These are phyloP conservation scores for Xylariaceae sp. DNA, from an alignment of 2,329 filamentous ascomycete genomes.

Conservation along the genomic window DNA sequence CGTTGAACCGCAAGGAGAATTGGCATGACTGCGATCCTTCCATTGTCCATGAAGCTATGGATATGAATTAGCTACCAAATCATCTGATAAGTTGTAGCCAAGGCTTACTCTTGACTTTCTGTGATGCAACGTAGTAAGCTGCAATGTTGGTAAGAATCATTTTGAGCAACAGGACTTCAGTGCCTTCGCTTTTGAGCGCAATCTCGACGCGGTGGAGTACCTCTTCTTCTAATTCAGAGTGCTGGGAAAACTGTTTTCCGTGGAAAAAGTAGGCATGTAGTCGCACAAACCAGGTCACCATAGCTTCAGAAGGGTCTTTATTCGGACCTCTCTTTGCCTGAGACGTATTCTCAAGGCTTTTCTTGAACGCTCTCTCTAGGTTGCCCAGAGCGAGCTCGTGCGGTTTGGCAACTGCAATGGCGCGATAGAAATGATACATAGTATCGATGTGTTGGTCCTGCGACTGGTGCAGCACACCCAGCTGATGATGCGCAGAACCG, in stretches of 20 bases:
- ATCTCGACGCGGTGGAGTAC: slow-evolving; percentile 75
- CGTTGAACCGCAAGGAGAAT: slow-evolving; percentile 74
- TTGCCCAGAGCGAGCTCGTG: slow-evolving; percentile 74
- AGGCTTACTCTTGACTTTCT: slow-evolving; percentile 57
- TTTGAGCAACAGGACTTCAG: slow-evolving; percentile 67
- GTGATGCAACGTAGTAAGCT: slow-evolving; percentile 70
- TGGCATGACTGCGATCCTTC: slow-evolving; percentile 49
- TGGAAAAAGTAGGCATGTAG: slow-evolving; percentile 83
- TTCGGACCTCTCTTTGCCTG: slow-evolving; percentile 32
- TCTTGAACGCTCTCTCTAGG: slow-evolving; percentile 71
- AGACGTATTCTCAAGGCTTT: slow-evolving; percentile 43
- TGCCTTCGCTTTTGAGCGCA: slow-evolving; percentile 66
- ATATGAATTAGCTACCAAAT: slow-evolving; percentile 12
- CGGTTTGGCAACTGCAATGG: slow-evolving; percentile 70
- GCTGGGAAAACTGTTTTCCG: slow-evolving; percentile 69
- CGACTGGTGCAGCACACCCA: slow-evolving; percentile 79
- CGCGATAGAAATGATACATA: slow-evolving; percentile 86
- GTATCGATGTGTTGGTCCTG: slow-evolving; percentile 78
- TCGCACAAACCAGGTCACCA: slow-evolving; percentile 79
- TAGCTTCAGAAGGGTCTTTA: slow-evolving; percentile 59
- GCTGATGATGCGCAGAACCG: slow-evolving; percentile 84
- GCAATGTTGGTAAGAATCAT: slow-evolving; percentile 84
- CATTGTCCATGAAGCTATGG: slow-evolving; percentile 45
- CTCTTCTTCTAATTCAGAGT: slow-evolving; percentile 80
- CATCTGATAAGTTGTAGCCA: not conserved